phyloP scores from a whole-genome alignment of 192 early-diverging fungal genomes.

The Coemansia umbellata region DNA sequence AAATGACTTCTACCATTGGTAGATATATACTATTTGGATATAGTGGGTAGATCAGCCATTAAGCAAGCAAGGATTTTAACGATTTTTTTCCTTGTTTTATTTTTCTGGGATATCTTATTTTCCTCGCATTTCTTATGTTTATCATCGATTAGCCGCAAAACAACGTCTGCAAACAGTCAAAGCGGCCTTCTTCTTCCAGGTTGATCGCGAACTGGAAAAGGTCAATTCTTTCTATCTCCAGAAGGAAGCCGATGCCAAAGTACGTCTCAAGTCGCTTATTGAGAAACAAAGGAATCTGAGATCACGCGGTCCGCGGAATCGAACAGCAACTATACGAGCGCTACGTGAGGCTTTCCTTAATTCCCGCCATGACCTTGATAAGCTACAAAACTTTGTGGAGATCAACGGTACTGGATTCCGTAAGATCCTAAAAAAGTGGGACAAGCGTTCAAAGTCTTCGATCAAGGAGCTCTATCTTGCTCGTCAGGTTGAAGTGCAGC shows the following conservation, averaged over 20 bases:
- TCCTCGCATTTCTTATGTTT: too few relatives aligned
- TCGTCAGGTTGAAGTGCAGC: constrained; percentile 96
- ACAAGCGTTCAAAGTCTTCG: constrained; percentile 95
- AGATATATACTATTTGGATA: too few relatives aligned
- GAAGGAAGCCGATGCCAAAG: constrained; percentile 92
- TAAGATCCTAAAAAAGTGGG: constrained; percentile 99
- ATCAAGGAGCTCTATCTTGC: constrained; percentile 98
- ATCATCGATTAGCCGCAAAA: constrained; percentile 18
- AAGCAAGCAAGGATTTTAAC: too few relatives aligned
- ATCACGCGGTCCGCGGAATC: constrained; percentile 51
- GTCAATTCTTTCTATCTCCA: constrained; percentile 96
- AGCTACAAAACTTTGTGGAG: constrained; percentile 98
- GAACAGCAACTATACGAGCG: constrained; percentile 59
- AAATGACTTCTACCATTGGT: too few relatives aligned
- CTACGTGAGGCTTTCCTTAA: constrained; percentile 87
- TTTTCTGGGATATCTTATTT: too few relatives aligned
- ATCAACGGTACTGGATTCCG: constrained; percentile 94
- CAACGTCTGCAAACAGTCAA: constrained; percentile 77
- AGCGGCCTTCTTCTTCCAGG: constrained; percentile 94
- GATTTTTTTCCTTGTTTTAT: too few relatives aligned
- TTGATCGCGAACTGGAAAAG: constrained; percentile 98
- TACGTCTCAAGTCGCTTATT: constrained; percentile 77
- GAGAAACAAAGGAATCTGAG: constrained; percentile 72
- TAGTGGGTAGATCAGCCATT: too few relatives aligned
- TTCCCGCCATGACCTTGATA: constrained; percentile 90